Base-by-base conservation (phyloP, 2,329 filamentous ascomycete genomes). In the Xylariaceae sp. region DNA sequence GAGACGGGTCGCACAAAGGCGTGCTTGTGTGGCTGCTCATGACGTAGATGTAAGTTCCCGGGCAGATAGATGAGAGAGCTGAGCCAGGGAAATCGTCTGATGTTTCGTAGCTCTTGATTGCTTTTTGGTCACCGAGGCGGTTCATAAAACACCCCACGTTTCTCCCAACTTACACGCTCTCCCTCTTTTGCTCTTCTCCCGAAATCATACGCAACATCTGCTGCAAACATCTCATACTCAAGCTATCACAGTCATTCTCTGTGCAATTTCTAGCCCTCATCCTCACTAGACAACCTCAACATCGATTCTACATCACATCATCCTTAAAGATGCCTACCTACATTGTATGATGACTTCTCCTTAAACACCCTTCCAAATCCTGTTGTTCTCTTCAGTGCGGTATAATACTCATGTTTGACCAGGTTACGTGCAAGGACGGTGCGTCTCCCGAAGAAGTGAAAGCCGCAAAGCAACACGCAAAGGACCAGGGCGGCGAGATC, bases 391-490 rank as follows among this genome's bases (percentile, higher is more conserved):
- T 21, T 23, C 11, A 21, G 26, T 43, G 17, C 26, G 34, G 28
- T 23, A 17, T 53, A 37, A 46, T 47, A 24, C 34, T 48, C 49
- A 50, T 54, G n/a, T 41, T 49, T 45, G 19, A 53, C 24, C 60
- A 96, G 92, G 86, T 96, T 64, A 92, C 91, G 54, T 85, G 91
- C 76, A 94, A 95, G 76, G 79, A 86, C 36, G 84, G 87, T 61
- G 86, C 88, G 63, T 82, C 84, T 56, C 71, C 79, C 44, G 85
- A 87, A 28, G 80, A 96, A 71, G 80, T 96, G 64, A 78, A 87
- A 46, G 82, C 83, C 49, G 89, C 90, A 60, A 96, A 96, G 86
- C 78, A 93, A 73, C 78, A 87, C 57, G 90, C 87, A 67, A 78
- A 74, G 58, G 83, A 88, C 37, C 86, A 94, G 73, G 94, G 94